Evolutionary conservation across 306 rosid species (phyloP).

Genomic region (Corylus avellana): DNA sequence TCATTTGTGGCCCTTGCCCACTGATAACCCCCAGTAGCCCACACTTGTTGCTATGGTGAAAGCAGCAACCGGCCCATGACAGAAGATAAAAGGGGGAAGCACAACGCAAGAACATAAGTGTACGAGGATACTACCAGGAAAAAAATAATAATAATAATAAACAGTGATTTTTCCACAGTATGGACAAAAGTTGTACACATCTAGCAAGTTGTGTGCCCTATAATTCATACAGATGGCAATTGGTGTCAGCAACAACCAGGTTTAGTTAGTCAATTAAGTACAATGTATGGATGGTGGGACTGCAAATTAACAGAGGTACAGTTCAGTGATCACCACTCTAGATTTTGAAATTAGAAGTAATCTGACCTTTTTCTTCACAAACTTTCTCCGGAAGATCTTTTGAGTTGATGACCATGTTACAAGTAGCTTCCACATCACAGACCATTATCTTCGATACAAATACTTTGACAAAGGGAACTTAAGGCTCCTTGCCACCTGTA

Average conservation of each 20-base stretch:
- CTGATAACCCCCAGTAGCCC: neutral
- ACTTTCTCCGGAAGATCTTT: constrained; percentile 13
- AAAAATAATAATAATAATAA: neutral
- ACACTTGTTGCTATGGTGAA: neutral
- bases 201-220: neutral
- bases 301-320: neutral
- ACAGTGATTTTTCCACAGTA: neutral
- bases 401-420: constrained; percentile 17
- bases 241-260: neutral
- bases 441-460: constrained; percentile 62
- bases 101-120: neutral
- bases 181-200: neutral
- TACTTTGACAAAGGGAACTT: constrained; percentile 88
- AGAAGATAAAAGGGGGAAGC: neutral
- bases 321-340: neutral
- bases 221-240: neutral
- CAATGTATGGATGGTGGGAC: neutral
- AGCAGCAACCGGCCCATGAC: neutral
- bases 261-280: neutral
- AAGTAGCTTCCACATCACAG: constrained; percentile 17
- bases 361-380: neutral
- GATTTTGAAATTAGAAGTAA: neutral
- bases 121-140: neutral
- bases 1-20: neutral
- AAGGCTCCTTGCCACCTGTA: constrained; percentile 92